These are phyloP conservation scores for Neonectria hederae DNA, from an alignment of 2,329 filamentous ascomycete genomes.

Conservation along the genomic window DNA sequence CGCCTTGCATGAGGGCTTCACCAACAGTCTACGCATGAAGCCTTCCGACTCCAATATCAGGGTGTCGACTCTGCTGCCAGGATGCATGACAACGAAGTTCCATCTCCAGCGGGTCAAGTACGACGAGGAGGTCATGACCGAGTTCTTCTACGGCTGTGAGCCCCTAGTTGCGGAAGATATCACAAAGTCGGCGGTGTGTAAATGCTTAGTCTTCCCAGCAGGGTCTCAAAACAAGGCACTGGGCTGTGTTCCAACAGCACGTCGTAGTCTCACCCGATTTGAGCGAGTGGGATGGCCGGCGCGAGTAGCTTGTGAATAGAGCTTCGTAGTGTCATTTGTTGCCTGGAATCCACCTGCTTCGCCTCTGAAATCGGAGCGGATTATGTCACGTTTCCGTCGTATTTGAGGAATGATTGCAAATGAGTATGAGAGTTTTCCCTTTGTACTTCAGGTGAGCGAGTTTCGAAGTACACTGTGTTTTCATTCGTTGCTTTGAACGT, in stretches of 20 bases:
- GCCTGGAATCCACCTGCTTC: too few species aligned
- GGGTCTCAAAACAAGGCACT: slow-evolving; percentile 22
- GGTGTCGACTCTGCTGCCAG: slow-evolving; percentile 20
- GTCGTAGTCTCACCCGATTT: not conserved
- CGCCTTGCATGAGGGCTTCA: slow-evolving; percentile 15
- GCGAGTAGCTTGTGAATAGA: not conserved
- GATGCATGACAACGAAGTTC: slow-evolving; percentile 17
- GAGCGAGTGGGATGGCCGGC: not conserved
- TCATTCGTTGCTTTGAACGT: too few species aligned
- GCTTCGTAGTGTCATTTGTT: too few species aligned
- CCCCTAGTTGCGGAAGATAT: slow-evolving; percentile 18
- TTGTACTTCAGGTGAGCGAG: too few species aligned
- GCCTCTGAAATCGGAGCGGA: too few species aligned
- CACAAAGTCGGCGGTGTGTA: slow-evolving; percentile 11
- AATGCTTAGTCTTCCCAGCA: slow-evolving; percentile 17
- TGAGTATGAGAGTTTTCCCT: too few species aligned
- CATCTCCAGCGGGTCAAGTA: slow-evolving; percentile 23
- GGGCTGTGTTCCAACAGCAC: slow-evolving; percentile 25
- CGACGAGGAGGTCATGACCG: slow-evolving; percentile 14
- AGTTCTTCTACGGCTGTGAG: slow-evolving; percentile 22
- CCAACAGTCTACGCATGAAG: slow-evolving; percentile 8
- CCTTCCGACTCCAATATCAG: slow-evolving; percentile 9
- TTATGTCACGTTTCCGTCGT: too few species aligned
- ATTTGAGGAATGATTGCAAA: too few species aligned
- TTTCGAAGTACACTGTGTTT: too few species aligned